These are phyloP conservation scores for Phytophthora fragariaefolia DNA, from an alignment of 352 stramenopile genomes.

Conservation along the genomic window DNA sequence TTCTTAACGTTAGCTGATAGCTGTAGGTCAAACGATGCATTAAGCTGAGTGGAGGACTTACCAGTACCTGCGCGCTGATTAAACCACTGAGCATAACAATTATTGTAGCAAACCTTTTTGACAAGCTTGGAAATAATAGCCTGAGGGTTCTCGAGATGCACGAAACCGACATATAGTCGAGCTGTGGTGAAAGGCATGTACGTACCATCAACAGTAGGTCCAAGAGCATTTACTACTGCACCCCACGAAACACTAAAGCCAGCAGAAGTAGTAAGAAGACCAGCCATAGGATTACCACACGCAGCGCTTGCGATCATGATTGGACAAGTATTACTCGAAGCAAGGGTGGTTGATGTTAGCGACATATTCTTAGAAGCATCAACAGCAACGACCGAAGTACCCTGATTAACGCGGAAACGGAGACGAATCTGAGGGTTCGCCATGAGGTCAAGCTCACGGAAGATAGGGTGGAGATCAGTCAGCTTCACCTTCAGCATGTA, in stretches of 20 bases:
- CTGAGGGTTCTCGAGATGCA: conserved; percentile 14
- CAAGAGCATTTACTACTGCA: conserved; percentile 8
- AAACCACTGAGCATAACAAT: conserved; percentile 12
- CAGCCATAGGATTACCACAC: conserved; percentile 4
- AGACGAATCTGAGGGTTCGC: conserved; percentile 12
- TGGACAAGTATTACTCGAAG: not conserved
- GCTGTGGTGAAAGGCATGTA: conserved; percentile 8
- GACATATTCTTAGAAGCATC: not conserved
- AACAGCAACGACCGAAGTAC: conserved; percentile 5
- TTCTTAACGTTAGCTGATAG: conserved; percentile 12
- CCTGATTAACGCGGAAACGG: conserved; percentile 10
- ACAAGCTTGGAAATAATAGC: conserved; percentile 15
- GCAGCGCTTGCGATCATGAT: not conserved
- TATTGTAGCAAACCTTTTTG: conserved; percentile 15
- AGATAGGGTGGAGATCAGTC: not conserved
- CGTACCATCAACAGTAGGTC: conserved; percentile 4
- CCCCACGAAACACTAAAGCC: conserved; percentile 8
- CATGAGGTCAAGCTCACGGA: conserved; percentile 7
- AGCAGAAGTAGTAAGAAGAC: conserved; percentile 1
- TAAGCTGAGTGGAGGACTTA: not conserved
- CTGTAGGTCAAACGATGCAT: conserved; percentile 9
- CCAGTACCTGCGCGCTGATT: conserved; percentile 16
- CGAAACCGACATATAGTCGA: conserved; percentile 6
- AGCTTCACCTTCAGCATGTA: conserved; percentile 18
- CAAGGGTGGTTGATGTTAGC: conserved; percentile 6